Evolutionary conservation across 2,329 filamentous ascomycete species (phyloP).

Genomic region (Trichoderma sp.): DNA sequence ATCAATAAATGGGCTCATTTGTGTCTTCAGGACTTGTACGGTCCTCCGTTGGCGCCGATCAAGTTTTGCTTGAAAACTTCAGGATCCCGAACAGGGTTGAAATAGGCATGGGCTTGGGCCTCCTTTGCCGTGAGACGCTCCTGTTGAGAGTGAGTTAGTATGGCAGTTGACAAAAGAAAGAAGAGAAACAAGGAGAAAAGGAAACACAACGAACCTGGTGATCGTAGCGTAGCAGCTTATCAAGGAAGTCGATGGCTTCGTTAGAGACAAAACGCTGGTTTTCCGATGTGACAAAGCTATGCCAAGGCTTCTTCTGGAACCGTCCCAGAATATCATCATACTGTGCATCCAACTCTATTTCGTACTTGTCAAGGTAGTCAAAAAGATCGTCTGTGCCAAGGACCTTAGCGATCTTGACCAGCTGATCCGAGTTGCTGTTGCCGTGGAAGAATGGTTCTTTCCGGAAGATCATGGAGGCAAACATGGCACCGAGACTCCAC

Average conservation of each 20-base stretch:
- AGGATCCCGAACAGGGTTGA: slow-evolving; percentile 81
- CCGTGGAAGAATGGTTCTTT: slow-evolving; percentile 99
- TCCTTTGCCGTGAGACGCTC: slow-evolving; percentile 97
- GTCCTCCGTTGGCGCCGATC: slow-evolving; percentile 42
- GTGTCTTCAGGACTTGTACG: slow-evolving; percentile 32
- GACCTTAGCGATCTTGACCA: slow-evolving; percentile 99
- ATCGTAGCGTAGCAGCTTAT: slow-evolving; percentile 94
- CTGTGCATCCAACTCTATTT: slow-evolving; percentile 95
- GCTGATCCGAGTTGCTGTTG: slow-evolving; percentile 95
- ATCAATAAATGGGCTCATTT: neutral
- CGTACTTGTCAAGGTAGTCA: slow-evolving; percentile 98
- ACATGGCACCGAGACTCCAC: slow-evolving; percentile 99
- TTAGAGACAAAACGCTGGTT: slow-evolving; percentile 97
- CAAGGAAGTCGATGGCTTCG: slow-evolving; percentile 96
- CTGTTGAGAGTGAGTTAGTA: slow-evolving; percentile 44
- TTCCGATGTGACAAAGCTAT: slow-evolving; percentile 92
- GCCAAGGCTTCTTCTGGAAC: slow-evolving; percentile 97
- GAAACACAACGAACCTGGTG: slow-evolving; percentile 65
- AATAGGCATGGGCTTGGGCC: slow-evolving; percentile 93
- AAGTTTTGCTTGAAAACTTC: slow-evolving; percentile 58
- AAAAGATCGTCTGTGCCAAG: slow-evolving; percentile 96
- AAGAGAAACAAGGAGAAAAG: neutral
- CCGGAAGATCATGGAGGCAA: slow-evolving; percentile 99
- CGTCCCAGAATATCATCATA: slow-evolving; percentile 97
- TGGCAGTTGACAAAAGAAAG: neutral